A percentile compares a stretch with the other conserved stretches of the same genome.
phyloP scores from a whole-genome alignment of 352 stramenopile species.

The Phytopythium montanum region DNA sequence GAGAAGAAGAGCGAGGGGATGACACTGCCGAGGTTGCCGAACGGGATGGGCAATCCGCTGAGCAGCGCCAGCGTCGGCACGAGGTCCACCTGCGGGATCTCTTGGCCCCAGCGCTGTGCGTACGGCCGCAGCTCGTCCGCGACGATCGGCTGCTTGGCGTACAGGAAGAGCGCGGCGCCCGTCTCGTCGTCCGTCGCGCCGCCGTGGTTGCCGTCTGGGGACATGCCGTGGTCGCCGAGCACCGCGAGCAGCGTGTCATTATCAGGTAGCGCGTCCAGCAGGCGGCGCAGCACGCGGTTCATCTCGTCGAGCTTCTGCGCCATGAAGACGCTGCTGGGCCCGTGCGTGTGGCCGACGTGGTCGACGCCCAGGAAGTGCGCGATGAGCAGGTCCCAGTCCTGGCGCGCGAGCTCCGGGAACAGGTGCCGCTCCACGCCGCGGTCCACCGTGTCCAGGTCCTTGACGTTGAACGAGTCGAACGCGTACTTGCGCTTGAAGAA shows the following conservation, averaged over 20 bases:
- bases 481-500: constrained; percentile 91
- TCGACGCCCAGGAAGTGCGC: constrained; percentile 93
- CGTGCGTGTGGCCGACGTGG: constrained; percentile 98
- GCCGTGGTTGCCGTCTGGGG: constrained; percentile 97
- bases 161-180: constrained; percentile 94
- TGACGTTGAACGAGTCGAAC: constrained; percentile 98
- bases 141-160: constrained; percentile 54
- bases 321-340: constrained; percentile 94
- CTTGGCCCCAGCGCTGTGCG: constrained; percentile 19
- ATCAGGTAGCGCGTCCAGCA: constrained; percentile 61
- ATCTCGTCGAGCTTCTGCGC: constrained; percentile 94
- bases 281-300: constrained; percentile 84
- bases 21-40: constrained; percentile 92
- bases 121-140: constrained; percentile 17
- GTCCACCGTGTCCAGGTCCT: constrained; percentile 98
- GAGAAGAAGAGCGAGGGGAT: constrained; percentile 90
- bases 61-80: constrained; percentile 95
- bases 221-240: constrained; percentile 99
- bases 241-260: constrained; percentile 90
- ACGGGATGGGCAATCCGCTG: constrained; percentile 94
- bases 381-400: constrained; percentile 81
- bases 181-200: constrained; percentile 95
- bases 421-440: constrained; percentile 84
- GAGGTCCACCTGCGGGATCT: constrained; percentile 94
- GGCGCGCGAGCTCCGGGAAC: constrained; percentile 60